Base-by-base conservation (phyloP, 108 stramenopile genomes). In the Epipyxis sp. region DNA sequence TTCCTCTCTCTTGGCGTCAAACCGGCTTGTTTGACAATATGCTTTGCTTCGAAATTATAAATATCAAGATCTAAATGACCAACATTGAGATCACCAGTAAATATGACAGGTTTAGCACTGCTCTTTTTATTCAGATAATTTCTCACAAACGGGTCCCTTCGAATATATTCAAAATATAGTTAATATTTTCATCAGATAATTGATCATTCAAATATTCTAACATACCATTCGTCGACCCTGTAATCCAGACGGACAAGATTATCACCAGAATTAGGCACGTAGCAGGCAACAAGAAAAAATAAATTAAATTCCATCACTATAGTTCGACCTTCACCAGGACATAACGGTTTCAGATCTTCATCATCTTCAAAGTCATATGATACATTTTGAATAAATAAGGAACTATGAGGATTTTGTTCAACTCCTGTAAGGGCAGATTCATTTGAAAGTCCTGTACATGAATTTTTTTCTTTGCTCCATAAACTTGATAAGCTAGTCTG, bases 241-340 rank as follows among this genome's bases (percentile, higher is more conserved):
- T 97, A 97, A 32, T 84, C 81, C 1, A 99, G 84, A 30, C 96
- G 89, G 61, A 94, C 93, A 42, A 99, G 91, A 13, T 90, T 50
- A 6, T 50, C 46, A 30, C 98, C 98, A 1, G 91, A 89, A 80
- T 99, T 99, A n/a, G 98, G 95, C 13, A 97, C 95, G 79, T 99
- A 99, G 29, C 94, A 85, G 2, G 87, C 87, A 25, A 99, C 83
- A 46, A 93, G 89, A 39, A 93, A 95, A 32, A 27, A 74, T 39
- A 86, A 82, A 30, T 93, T 90, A 71, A 92, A 94, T 39, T 97
- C 93, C 54, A 95, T 77, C 1, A 88, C 89, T 79, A 98, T 92
- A 1, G 87, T 82, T 0, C 98, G 90, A 25, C 98, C 98, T 86
- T 98, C 98, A 32, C 86, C 84, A 68, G 46, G 20, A 50, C 6